A percentile compares a stretch with the other conserved stretches of the same genome.
phyloP scores from a whole-genome alignment of 805 yeast genomes.

The Cyberlindnera maritima region DNA sequence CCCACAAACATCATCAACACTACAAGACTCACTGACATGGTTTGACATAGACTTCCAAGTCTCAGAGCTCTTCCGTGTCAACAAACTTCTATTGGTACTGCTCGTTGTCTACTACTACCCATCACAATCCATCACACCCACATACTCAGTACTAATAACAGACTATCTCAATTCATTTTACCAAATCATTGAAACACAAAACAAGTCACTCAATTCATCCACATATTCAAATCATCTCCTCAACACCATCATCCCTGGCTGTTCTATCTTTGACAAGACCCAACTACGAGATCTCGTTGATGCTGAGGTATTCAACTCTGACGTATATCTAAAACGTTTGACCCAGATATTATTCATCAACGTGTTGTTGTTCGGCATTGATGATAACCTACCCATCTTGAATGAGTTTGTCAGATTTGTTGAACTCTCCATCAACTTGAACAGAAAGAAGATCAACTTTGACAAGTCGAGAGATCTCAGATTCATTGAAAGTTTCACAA shows the following conservation, averaged over 20 bases:
- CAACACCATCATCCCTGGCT: slow-evolving; percentile 12
- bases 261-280: slow-evolving; percentile 19
- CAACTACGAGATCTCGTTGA: slow-evolving; percentile 22
- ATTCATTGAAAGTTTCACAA: slow-evolving; percentile 19
- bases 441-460: slow-evolving; percentile 27
- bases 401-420: slow-evolving; percentile 20
- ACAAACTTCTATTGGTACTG: slow-evolving; percentile 20
- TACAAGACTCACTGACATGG: slow-evolving; percentile 8
- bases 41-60: slow-evolving; percentile 19
- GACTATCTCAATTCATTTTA: slow-evolving; percentile 27
- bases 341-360: slow-evolving; percentile 24
- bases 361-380: slow-evolving; percentile 17
- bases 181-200: slow-evolving; percentile 22
- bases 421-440: slow-evolving; percentile 21
- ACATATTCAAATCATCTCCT: slow-evolving; percentile 20
- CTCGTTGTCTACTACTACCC: slow-evolving; percentile 20
- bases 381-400: slow-evolving; percentile 12
- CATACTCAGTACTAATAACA: slow-evolving; percentile 10
- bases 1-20: background rate
- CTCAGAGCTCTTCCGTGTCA: slow-evolving; percentile 15
- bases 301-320: slow-evolving; percentile 27
- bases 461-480: slow-evolving; percentile 21
- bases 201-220: slow-evolving; percentile 22
- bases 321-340: slow-evolving; percentile 18
- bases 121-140: slow-evolving; percentile 4